Evolutionary conservation across 1,284 basidiomycete genomes (phyloP), one percentile per base, ranked within the genome.

Genomic region (Violaceomyces palustris): DNA sequence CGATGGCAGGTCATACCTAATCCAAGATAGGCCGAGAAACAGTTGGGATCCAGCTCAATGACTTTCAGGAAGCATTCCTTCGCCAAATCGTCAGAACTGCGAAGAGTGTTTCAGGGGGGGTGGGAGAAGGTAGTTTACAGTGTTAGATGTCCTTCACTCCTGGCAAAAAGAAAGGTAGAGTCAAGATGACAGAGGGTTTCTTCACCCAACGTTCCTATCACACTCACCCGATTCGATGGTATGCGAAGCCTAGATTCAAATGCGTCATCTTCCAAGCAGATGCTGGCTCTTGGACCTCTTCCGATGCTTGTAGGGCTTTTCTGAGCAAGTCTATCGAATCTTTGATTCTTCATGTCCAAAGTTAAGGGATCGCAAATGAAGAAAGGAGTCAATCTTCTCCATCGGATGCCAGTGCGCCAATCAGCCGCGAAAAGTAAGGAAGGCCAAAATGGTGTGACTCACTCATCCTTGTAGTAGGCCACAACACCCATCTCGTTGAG

Each of bases 401-500:
- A n/a, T n/a, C n/a, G n/a, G n/a, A n/a, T n/a, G n/a, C n/a, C n/a
- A n/a, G n/a, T n/a, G n/a, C n/a, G n/a, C n/a, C n/a, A n/a, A n/a
- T n/a, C n/a, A n/a, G n/a, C n/a, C n/a, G n/a, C n/a, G n/a, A n/a
- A n/a, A n/a, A n/a, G n/a, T n/a, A n/a, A n/a, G n/a, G n/a, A n/a
- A n/a, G n/a, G n/a, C n/a, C n/a, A n/a, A n/a, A n/a, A n/a, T n/a
- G n/a, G n/a, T 8, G 34, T 22, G 9, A 80, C 85, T 72, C 67
- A 90, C 87, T 87, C 78, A 73, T 83, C 84, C 40, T 83, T 84
- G 65, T 88, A 87, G 75, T 86, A 96, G 3, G 85, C 84, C 77
- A 94, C 87, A 0, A 97, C 89, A 3, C 91, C 94, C 5, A 87
- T 78, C 75, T 99, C 94, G 70, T 98, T 97, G 39, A 86, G 78